Evolutionary conservation across 2,329 filamentous ascomycete genomes (phyloP).

Genomic region (Aspergillus pseudonomiae): DNA sequence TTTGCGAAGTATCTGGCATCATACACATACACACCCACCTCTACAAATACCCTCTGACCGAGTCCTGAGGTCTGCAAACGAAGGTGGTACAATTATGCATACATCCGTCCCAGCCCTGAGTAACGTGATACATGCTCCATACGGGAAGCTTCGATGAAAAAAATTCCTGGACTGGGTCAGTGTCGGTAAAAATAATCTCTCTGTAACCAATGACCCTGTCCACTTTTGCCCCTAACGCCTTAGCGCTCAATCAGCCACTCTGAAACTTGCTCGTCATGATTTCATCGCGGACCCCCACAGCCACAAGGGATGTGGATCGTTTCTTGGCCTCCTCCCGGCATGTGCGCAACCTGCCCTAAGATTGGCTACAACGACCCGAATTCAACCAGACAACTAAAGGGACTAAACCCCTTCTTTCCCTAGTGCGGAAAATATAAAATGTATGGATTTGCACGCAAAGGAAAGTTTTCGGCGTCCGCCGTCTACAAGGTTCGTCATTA

Average conservation of each 20-base stretch:
- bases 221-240: constrained; percentile 2
- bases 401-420: neutral
- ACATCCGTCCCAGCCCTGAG: neutral
- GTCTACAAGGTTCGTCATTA: neutral
- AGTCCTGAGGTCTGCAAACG: neutral
- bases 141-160: neutral
- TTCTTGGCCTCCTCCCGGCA: neutral
- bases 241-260: constrained; percentile 4
- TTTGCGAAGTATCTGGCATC: neutral
- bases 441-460: neutral
- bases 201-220: constrained; percentile 2
- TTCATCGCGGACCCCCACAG: neutral
- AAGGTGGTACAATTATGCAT: constrained; percentile 4
- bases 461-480: neutral
- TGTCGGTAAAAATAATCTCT: constrained; percentile 5
- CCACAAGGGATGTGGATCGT: neutral
- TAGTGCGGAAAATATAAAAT: neutral
- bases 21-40: neutral
- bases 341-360: neutral
- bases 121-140: neutral
- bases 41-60: neutral
- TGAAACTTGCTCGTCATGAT: neutral
- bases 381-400: too few relatives aligned
- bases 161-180: neutral
- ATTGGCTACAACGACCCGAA: neutral